Evolutionary conservation across 768 basidiomycete genomes (phyloP).

Genomic region (Macrolepiota albuminosa): DNA sequence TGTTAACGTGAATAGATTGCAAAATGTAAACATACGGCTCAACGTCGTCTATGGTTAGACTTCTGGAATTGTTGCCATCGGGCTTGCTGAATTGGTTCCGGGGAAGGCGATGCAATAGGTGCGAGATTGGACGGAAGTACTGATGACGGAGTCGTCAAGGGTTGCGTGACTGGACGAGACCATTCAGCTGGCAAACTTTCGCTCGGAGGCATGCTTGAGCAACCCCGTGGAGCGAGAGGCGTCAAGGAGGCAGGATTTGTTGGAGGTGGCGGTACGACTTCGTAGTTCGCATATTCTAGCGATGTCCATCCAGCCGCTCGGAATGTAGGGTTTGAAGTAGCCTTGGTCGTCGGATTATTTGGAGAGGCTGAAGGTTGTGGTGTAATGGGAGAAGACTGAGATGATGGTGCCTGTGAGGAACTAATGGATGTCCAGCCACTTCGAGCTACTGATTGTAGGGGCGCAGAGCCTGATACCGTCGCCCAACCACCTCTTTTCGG

Average conservation of each 20-base stretch:
- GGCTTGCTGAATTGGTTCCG: slow-evolving; percentile 24
- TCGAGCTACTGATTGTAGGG: slow-evolving; percentile 24
- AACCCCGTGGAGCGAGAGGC: slow-evolving; percentile 6
- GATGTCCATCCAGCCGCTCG: slow-evolving; percentile 65
- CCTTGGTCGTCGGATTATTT: slow-evolving; percentile 13
- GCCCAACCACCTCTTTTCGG: slow-evolving; percentile 51
- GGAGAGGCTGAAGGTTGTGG: slow-evolving; percentile 6
- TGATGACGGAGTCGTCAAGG: background rate
- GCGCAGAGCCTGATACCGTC: slow-evolving; percentile 24
- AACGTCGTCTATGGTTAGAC: slow-evolving; percentile 26
- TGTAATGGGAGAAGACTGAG: slow-evolving; percentile 7
- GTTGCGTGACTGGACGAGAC: slow-evolving; percentile 1
- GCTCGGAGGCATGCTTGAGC: slow-evolving; percentile 7
- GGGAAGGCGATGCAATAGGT: background rate
- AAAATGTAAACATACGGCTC: background rate
- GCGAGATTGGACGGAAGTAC: background rate
- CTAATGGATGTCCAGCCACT: slow-evolving; percentile 47
- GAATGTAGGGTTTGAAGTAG: slow-evolving; percentile 39
- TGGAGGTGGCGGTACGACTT: slow-evolving; percentile 15
- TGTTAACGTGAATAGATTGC: background rate
- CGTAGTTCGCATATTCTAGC: slow-evolving; percentile 46
- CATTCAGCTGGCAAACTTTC: slow-evolving; percentile 4
- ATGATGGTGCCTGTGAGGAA: slow-evolving; percentile 11
- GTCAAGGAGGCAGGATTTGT: slow-evolving; percentile 16
- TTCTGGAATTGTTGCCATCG: slow-evolving; percentile 60